Evolutionary conservation across 768 basidiomycete genomes (phyloP), one percentile per base, ranked within the genome.

Genomic region (Termitomyces sp.): DNA sequence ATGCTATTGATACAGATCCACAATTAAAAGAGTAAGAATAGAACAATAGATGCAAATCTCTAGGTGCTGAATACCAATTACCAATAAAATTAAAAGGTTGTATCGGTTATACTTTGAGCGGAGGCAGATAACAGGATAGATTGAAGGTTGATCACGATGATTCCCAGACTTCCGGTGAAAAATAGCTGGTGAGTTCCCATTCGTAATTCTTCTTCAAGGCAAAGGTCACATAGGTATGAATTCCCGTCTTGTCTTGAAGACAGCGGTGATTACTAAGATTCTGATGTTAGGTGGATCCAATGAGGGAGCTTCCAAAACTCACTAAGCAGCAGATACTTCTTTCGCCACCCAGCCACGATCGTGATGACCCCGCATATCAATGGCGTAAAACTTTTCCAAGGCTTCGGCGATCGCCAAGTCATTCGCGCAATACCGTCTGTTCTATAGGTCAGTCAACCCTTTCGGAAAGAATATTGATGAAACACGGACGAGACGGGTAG

Each of bases 181-280:
- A 72, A 53, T 72, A 72, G 47, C 58, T 71, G 18, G 71, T 72
- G 20, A 72, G 38, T 53, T 72, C 71, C 66, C 68, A 71, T 22
- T 68, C 65, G 14, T 62, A 62, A 38, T 65, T 64, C 54, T 66
- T 66, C 58, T 72, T 72, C 6, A 69, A 50, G 18, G 66, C 71
- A 49, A 72, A 64, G 7, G 71, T 71, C 26, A 72, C 67, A 42
- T 72, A 70, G 20, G 69, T 70, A 58, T 71, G 68, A 38, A 70
- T 71, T 10, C 71, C 71, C 14, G 63, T 60, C 38, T 56, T 59
- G 32, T 60, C 56, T 18, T 59, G 53, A 7, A 72, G 58, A 20
- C 45, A 32, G 42, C 71, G 70, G 56, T 71, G 70, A 24, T 64
- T 63, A 47, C 71, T 71, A 42, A 10, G 26, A 10, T 42, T 16